phyloP scores from a whole-genome alignment of 108 stramenopile genomes.

The Skeletonema marinoi region DNA sequence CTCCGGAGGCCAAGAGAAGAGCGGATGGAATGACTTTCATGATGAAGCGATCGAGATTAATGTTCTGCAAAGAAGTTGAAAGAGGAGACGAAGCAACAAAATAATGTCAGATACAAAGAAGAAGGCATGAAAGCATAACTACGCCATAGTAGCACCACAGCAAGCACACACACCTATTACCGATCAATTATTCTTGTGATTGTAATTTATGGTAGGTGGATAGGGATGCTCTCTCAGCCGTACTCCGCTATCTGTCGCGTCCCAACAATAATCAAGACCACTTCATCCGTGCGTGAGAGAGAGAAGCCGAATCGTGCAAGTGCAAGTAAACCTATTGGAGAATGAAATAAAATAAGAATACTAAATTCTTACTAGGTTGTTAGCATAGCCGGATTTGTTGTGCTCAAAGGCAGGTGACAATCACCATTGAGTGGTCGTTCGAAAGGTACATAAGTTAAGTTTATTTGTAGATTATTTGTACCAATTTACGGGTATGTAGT shows the following conservation, averaged over 20 bases:
- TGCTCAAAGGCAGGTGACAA: not conserved
- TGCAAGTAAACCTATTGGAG: too few relatives aligned
- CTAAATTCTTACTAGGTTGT: not conserved
- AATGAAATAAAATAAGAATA: not conserved
- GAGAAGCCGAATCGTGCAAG: too few relatives aligned
- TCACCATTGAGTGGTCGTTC: not conserved
- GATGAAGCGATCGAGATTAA: not conserved
- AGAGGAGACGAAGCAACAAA: not conserved
- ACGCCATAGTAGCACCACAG: too few relatives aligned
- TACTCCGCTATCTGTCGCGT: too few relatives aligned
- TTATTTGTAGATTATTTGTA: too few relatives aligned
- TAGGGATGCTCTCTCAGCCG: too few relatives aligned
- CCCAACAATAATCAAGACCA: too few relatives aligned
- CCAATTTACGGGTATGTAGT: too few relatives aligned
- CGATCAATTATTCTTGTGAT: too few relatives aligned
- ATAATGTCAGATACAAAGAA: not conserved
- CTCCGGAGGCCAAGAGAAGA: not conserved
- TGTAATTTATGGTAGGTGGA: too few relatives aligned
- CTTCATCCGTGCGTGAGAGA: too few relatives aligned
- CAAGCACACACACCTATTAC: too few relatives aligned
- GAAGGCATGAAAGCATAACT: not conserved
- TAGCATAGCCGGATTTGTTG: not conserved
- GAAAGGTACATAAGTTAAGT: not conserved
- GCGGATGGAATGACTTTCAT: slow-evolving; percentile 26
- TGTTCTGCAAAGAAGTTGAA: not conserved